Evolutionary conservation across 169 alveolate genomes (phyloP), one percentile per base, ranked within the genome.

Genomic region (Plasmodium ovale): DNA sequence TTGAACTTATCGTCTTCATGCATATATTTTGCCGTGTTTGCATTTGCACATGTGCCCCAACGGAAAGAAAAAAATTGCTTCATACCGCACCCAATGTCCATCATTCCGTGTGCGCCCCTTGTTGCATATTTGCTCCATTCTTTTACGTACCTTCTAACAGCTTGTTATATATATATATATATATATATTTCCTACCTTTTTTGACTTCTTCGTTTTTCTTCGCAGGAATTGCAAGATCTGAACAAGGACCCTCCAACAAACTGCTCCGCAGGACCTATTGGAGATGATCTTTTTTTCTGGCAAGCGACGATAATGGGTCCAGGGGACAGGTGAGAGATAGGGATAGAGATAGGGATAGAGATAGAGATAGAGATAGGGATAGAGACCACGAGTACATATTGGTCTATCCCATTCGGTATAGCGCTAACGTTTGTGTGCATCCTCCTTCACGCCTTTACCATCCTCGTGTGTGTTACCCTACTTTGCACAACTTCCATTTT

Each of bases 301-400:
- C 99, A 98, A 90, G 99, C 99, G 19, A 98, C 99, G n/a, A 98
- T 98, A 82, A 97, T 98, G 99, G 99, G 99, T 42, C 99, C 99
- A 1, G 98, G 97, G 27, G 99, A 98, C 92, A 96, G 98, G 97
- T 95, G 37, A 37, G 89, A 47, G 44, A 69, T 44, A 49, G 16
- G 3, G n/a, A 49, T 49, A 65, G 16, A 49, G n/a, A 44, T 16
- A 42, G 12, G 6, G 10, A 47, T 47, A 7, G 3, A 39, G 5
- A 44, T n/a, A 44, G 16, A 44, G 7, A 35, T n/a, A 49, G 25
- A 77, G 12, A 31, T 16, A n/a, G 12, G 7, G 56, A 16, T n/a
- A 19, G 3, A 1, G 21, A n/a, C 27, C 33, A 47, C 51, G 27
- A 82, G n/a, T n/a, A n/a, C n/a, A n/a, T n/a, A n/a, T n/a, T n/a